Conservation (phyloP, 2,329 filamentous ascomycete species). For the Curvularia sp. region DNA sequence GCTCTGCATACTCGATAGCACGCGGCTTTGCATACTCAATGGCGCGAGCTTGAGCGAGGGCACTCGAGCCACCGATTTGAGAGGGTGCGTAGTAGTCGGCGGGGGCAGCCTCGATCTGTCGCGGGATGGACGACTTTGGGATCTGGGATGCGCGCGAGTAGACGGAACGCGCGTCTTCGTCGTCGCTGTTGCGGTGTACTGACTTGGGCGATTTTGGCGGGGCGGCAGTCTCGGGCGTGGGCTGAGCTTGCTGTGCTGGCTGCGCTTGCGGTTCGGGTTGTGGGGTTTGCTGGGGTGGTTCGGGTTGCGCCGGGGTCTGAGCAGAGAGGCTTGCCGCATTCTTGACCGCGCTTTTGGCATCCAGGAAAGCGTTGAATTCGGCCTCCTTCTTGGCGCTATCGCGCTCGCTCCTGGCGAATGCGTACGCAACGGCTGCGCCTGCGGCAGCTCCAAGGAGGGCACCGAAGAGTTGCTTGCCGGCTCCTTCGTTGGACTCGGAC, state of each 20-base stretch:
- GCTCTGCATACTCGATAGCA: slow-evolving; percentile 16
- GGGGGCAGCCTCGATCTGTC: slow-evolving; percentile 52
- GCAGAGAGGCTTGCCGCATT: slow-evolving; percentile 26
- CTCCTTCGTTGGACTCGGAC: slow-evolving; percentile 53
- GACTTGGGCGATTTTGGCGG: slow-evolving; percentile 23
- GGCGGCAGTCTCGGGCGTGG: slow-evolving; percentile 1
- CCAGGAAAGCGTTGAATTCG: slow-evolving; percentile 48
- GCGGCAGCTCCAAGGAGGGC: slow-evolving; percentile 81
- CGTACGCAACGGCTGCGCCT: slow-evolving; percentile 78
- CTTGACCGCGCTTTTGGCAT: slow-evolving; percentile 43
- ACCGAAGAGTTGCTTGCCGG: slow-evolving; percentile 71
- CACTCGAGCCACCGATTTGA: slow-evolving; percentile 36
- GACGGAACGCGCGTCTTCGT: slow-evolving; percentile 47
- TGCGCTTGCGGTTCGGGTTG: slow-evolving; percentile 34
- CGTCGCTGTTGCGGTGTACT: slow-evolving; percentile 46
- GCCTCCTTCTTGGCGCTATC: slow-evolving; percentile 55
- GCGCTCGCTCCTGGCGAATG: slow-evolving; percentile 68
- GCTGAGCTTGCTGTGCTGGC: slow-evolving; percentile 28
- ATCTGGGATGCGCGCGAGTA: slow-evolving; percentile 34
- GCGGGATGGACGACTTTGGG: slow-evolving; percentile 26
- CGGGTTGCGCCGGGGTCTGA: slow-evolving; percentile 37
- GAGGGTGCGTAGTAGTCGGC: slow-evolving; percentile 46
- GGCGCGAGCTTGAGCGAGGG: slow-evolving; percentile 4
- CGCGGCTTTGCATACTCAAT: slow-evolving; percentile 2
- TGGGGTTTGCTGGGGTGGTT: slow-evolving; percentile 43